Evolutionary conservation across 164 flowering plant genomes (phyloP).

Genomic region (Vitis amurensis): DNA sequence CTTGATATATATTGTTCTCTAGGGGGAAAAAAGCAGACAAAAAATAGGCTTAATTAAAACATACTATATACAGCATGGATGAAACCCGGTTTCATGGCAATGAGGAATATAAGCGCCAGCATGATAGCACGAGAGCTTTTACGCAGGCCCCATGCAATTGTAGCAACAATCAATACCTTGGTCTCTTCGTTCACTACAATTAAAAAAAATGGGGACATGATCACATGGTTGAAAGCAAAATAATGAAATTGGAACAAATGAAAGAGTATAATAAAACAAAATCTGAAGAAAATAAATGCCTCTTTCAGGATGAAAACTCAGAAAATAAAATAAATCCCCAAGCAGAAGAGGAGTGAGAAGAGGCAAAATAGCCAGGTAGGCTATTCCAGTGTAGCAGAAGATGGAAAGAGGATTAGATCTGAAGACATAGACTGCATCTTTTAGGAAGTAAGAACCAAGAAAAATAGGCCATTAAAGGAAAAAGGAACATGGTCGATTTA

Average conservation of each 20-base stretch:
- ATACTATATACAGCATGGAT: conserved; percentile 88
- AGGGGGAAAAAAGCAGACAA: background rate
- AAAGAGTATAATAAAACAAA: no score
- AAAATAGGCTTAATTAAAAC: conserved; percentile 20
- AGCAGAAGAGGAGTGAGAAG: background rate
- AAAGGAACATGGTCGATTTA: no score
- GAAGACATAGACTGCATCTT: no score
- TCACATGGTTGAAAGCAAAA: background rate
- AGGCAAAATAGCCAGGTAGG: background rate
- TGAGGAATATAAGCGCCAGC: conserved; percentile 71
- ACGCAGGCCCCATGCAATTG: conserved; percentile 94
- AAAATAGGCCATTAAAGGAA: no score
- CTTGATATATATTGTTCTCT: background rate
- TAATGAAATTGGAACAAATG: no score
- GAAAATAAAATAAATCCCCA: background rate
- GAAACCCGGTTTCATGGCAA: conserved; percentile 91
- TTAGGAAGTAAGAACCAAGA: no score
- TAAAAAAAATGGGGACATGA: background rate
- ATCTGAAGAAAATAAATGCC: no score
- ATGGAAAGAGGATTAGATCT: background rate
- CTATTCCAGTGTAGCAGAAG: background rate
- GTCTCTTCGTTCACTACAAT: conserved; percentile 71
- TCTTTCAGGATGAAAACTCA: no score
- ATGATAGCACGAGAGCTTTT: conserved; percentile 88
- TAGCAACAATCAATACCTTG: conserved; percentile 87